Base-by-base conservation (phyloP, 1,284 basidiomycete species). In the Wolfiporia cocos region DNA sequence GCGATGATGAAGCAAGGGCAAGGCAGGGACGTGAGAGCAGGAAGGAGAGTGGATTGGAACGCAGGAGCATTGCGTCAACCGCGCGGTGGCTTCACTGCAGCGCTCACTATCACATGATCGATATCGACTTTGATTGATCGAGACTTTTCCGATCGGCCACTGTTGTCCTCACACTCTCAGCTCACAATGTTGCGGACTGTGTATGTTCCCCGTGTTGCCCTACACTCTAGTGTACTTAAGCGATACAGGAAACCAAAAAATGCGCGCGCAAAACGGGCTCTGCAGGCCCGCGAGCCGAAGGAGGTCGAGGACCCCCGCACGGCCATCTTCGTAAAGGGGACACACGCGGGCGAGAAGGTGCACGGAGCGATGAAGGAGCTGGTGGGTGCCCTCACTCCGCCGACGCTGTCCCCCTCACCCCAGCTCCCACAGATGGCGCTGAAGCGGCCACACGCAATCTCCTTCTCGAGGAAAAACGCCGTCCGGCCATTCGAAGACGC, bases 381-480 rank as follows among this genome's bases (percentile, higher is more conserved):
- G 41, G 92, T 94, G 44, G 51, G 88, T 70, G 15, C 21, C 33
- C 19, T 19, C 15, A n/a, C 26, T 7, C 14, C 26, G 26, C 26
- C 26, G 26, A 28, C 26, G 14, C 14, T 23, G 12, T 34, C 10
- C 6, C 6, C 14, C 24, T 6, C 20, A 32, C 26, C 32, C 14
- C 11, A 32, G 4, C n/a, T 31, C n/a, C 12, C 37, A 5, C 58
- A 95, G 92, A 92, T 93, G 83, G 79, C 88, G 4, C 72, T 96
- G 46, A 96, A 96, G 65, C 81, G 87, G 43, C 92, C 93, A 0
- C 56, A 96, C 55, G 83, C 83, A 2, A 88, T 98, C 52, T 80
- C 90, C 12, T 99, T 99, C 68, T 88, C 86, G 44, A 97, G 96
- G 67, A 98, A 97, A 69, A 98, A 98, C 64, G 66, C 72, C 30